Base-by-base conservation (phyloP, 768 basidiomycete genomes). In the Russula compacta region DNA sequence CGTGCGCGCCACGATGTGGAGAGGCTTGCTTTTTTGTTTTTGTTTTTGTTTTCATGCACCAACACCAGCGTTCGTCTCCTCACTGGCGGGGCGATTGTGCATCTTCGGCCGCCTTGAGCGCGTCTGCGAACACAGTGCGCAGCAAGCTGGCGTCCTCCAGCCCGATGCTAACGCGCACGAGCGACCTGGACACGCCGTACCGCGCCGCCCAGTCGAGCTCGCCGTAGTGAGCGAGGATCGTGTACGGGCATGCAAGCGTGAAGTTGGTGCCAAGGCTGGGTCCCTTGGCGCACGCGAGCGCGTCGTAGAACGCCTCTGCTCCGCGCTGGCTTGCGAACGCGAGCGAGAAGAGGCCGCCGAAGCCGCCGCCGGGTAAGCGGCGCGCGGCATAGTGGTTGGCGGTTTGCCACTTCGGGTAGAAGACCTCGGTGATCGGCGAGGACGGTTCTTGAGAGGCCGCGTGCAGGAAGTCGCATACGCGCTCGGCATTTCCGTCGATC, bases 181-280 rank as follows among this genome's bases (percentile, higher is more conserved):
- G 73, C 4, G 84, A 85, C 56, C 76, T 76, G 68, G 95, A 91
- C 12, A 99, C 91, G 19, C 91, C 94, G 73, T 83, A 95, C 63
- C 78, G 75, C 53, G 82, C 85, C 15, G 95, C 95, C 95, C 95
- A 99, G 40, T 88, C 90, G 64, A 95, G 75, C 73, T 99, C 95
- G 0, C 74, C 70, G 66, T 84, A 98, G 72, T 98, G 95, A 40
- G 91, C 95, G 29, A 99, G 78, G 60, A 98, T 84, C 10, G 92
- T 90, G 71, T 92, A 98, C 29, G 95, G 95, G 66, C 86, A 94
- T 36, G 93, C 92, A 35, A 98, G 79, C 2, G 95, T 98, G 72
- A 98, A 98, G 78, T 92, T 97, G 21, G 95, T 98, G 2, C 95
- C 95, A 9, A 92, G 79, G 69, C 85, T 86, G 0, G 95, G 95